A percentile compares a stretch with the other conserved stretches of the same genome.
phyloP scores from a whole-genome alignment of 371 early-diverging fungal species.

The Lichtheimia ramosa region DNA sequence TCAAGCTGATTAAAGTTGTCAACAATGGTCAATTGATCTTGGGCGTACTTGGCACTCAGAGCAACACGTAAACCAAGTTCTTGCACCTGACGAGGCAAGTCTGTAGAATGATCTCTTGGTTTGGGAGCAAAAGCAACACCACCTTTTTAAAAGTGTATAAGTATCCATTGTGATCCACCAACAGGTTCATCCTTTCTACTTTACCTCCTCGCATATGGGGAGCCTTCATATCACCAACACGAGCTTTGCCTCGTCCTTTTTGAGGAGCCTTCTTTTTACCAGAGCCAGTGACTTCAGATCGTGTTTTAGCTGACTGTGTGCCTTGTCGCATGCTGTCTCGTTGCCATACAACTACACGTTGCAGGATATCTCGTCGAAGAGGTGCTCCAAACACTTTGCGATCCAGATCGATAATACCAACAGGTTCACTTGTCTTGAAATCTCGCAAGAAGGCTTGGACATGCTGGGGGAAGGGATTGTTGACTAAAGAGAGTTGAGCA shows the following conservation, averaged over 20 bases:
- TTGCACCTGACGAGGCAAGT: slow-evolving; percentile 86
- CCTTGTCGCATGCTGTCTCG: slow-evolving; percentile 82
- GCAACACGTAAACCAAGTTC: slow-evolving; percentile 81
- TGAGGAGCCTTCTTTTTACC: slow-evolving; percentile 81
- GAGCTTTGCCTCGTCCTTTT: slow-evolving; percentile 92
- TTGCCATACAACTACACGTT: slow-evolving; percentile 87
- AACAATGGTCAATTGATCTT: slow-evolving; percentile 86
- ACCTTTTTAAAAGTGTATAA: slow-evolving; percentile 41
- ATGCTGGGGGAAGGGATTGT: slow-evolving; percentile 10
- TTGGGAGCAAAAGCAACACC: slow-evolving; percentile 88
- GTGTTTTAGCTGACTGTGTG: slow-evolving; percentile 79
- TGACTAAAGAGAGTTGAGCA: not conserved
- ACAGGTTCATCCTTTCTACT: no score
- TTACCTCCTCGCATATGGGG: slow-evolving; percentile 90
- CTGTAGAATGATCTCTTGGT: slow-evolving; percentile 81
- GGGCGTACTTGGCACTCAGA: slow-evolving; percentile 86
- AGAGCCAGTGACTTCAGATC: slow-evolving; percentile 85
- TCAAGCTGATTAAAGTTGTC: slow-evolving; percentile 62
- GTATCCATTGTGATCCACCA: no score
- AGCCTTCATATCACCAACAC: slow-evolving; percentile 84
- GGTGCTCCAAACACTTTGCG: slow-evolving; percentile 80
- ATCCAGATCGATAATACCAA: slow-evolving; percentile 75
- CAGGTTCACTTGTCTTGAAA: slow-evolving; percentile 74
- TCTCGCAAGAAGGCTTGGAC: slow-evolving; percentile 84
- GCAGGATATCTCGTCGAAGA: slow-evolving; percentile 82